Base-by-base conservation (phyloP, 2,329 filamentous ascomycete genomes). In the Ploettnerulaceae sp. region DNA sequence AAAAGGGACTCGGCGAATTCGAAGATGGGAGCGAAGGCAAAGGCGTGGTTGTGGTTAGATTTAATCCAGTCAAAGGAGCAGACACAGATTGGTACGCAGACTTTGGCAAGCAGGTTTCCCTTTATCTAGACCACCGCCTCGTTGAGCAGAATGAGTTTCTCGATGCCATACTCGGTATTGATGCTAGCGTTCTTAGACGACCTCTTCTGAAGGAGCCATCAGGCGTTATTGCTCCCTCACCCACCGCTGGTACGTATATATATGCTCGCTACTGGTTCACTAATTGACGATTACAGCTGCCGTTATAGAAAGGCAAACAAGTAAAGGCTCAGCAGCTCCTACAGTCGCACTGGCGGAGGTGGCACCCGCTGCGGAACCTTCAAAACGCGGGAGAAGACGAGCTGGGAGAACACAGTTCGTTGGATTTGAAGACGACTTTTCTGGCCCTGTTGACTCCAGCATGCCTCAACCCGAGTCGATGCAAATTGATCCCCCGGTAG, bases 101-200 rank as follows among this genome's bases (percentile, higher is more conserved):
- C 2, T 82, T 95, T 56, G 76, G 83, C 54, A 82, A 75, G 4
- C 69, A 81, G 6, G 77, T 94, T 12, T 86, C 89, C 2, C 64
- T 83, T 15, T 73, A 79, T 35, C 75, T 94, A 9, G 84, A 89
- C 51, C 89, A 95, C 63, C 80, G 89, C 3, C 82, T 89, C 2
- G 83, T 96, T 43, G 82, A 91, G 57, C 89, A 96, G 61, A 89
- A 85, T 48, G 90, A 96, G 58, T 95, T 98, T 52, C 73, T 98
- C 2, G 89, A 95, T 64, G 86, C 86, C 1, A 93, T 98, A 35
- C 69, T 97, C 21, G 81, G 73, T n/a, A 85, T 84, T 40, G 84
- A 97, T 67, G 79, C 88, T 5, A 79, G 76, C 49, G 75, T 77
- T 33, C 71, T 97, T 15, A 81, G 86, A 48, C 77, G 81, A 28